Conservation (phyloP, 176 grass and related monocot species). For the Eragrostis nindensis region DNA sequence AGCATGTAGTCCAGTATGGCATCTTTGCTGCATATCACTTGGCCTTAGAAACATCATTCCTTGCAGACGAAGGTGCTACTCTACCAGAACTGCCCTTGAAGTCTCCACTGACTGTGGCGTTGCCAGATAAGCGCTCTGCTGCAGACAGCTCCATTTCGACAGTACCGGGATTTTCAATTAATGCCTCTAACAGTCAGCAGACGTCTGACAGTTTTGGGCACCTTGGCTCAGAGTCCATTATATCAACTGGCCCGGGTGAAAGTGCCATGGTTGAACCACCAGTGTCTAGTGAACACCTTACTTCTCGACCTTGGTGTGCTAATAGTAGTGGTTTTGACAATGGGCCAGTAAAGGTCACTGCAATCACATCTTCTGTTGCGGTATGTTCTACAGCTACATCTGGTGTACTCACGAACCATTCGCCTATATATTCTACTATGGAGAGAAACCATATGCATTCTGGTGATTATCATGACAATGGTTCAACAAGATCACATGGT, state of each 20-base stretch:
- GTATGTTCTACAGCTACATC: conserved; percentile 39
- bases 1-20: conserved; percentile 90
- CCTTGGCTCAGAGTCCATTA: conserved; percentile 22
- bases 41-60: conserved; percentile 96
- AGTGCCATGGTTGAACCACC: conserved; percentile 20
- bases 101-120: conserved; percentile 78
- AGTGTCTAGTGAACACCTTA: conserved; percentile 37
- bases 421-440: conserved; percentile 36
- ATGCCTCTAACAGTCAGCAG: conserved; percentile 41
- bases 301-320: conserved; percentile 31
- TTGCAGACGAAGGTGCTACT: conserved; percentile 91
- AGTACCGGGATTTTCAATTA: conserved; percentile 64
- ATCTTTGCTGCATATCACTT: conserved; percentile 97
- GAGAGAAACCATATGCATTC: conserved; percentile 55
- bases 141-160: conserved; percentile 72
- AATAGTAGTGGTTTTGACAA: conserved; percentile 35
- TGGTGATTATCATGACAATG: conserved; percentile 58
- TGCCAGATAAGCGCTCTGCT: conserved; percentile 70
- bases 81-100: conserved; percentile 72
- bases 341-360: conserved; percentile 30
- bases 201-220: conserved; percentile 37
- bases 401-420: conserved; percentile 29
- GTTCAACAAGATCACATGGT: conserved; percentile 38
- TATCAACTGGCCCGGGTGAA: conserved; percentile 35
- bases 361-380: conserved; percentile 31